These are phyloP conservation scores for Lactarius indigo DNA, from an alignment of 768 basidiomycete species.

Conservation along the genomic window DNA sequence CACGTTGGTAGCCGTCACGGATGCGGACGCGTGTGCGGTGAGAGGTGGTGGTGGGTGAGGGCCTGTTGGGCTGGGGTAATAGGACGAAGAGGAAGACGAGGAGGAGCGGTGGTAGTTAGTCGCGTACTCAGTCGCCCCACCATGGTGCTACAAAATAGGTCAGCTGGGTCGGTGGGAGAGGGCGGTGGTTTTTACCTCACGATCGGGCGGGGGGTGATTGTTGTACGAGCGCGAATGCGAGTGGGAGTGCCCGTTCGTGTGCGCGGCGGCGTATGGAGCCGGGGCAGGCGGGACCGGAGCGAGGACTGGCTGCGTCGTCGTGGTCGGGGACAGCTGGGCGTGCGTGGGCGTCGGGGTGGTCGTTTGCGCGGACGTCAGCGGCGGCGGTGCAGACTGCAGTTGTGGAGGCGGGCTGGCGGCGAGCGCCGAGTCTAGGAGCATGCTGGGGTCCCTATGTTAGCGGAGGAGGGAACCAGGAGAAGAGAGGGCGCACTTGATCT, in stretches of 20 bases:
- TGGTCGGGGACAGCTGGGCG: not conserved
- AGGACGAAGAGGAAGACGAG: not conserved
- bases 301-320: not conserved
- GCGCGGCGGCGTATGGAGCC: not conserved
- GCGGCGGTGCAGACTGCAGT: not conserved
- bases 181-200: conserved; percentile 18
- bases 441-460: not conserved
- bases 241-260: conserved; percentile 1
- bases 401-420: not conserved
- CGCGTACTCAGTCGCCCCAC: not conserved
- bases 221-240: not conserved
- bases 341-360: not conserved
- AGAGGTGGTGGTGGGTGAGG: not conserved
- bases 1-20: not conserved
- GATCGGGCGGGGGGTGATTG: not conserved
- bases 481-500: conserved; percentile 19
- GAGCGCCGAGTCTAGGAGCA: conserved; percentile 26
- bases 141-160: not conserved
- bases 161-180: too few species aligned
- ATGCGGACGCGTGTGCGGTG: not conserved
- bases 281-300: not conserved
- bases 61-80: not conserved
- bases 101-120: not conserved
- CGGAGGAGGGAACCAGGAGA: not conserved
- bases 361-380: too few species aligned